Evolutionary conservation across 2,329 filamentous ascomycete species (phyloP), one percentile per base, ranked within the genome.

Genomic region (Aspergillus felis): DNA sequence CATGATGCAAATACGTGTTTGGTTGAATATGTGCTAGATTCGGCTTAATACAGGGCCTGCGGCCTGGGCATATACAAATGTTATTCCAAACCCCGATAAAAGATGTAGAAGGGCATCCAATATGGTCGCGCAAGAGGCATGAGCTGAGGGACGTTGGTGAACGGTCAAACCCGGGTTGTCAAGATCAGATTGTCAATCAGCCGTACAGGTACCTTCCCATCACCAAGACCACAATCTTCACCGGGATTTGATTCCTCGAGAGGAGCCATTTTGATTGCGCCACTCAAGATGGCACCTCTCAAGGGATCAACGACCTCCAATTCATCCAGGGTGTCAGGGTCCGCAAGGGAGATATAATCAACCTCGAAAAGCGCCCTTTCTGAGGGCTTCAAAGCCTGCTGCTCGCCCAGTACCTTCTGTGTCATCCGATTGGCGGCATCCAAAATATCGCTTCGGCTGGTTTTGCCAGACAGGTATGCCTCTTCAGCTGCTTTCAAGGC

Each of bases 151-250:
- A 46, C 8, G 22, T 22, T 49, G 7, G 32, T 17, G 42, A 41
- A 47, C 17, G 42, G 14, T 59, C 50, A 69, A 42, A 53, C 42
- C 47, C 54, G 66, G 50, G 75, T 70, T 64, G 81, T 76, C 35
- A 93, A 72, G 55, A 96, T 87, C 63, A 97, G 87, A 69, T 99
- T 99, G 71, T 99, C 94, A 72, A 99, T 97, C 74, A 99, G 78
- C 60, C 94, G 82, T 50, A 99, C 94, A 1, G 87, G 73, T 17
- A 90, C 90, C 1, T 88, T 87, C 3, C 86, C 87, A 55, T 84
- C 85, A 3, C 92, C 92, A 27, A 92, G 74, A 3, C 84, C 84
- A 28, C 80, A 74, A 63, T 92, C 87, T 72, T 97, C 92, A 0
- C 83, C 89, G 5, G 84, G 77, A 51, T 80, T 81, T 0, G 87